These are phyloP conservation scores for Euphrasia confusa DNA, from an alignment of 257 asterid genomes.

Conservation along the genomic window DNA sequence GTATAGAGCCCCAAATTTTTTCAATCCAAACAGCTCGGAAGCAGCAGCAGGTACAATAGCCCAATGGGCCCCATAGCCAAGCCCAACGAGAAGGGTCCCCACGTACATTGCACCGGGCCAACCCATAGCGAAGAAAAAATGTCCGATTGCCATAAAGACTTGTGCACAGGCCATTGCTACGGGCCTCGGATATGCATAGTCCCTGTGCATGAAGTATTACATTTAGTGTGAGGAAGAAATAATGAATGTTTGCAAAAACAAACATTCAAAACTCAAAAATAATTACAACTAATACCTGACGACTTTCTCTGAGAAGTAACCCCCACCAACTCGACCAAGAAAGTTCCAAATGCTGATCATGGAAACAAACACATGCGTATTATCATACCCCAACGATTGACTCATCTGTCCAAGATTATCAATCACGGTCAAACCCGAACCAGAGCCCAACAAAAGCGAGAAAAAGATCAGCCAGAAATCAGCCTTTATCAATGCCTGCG, in stretches of 20 bases:
- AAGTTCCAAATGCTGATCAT: slow-evolving; percentile 69
- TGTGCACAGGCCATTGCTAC: slow-evolving; percentile 75
- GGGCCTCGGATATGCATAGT: slow-evolving; percentile 83
- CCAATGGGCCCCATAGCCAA: slow-evolving; percentile 98
- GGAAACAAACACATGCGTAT: slow-evolving; percentile 50
- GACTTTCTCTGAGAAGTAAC: slow-evolving; percentile 56
- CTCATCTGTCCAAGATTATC: slow-evolving; percentile 67
- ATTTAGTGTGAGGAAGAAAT: slow-evolving; percentile 16
- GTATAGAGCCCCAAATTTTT: slow-evolving; percentile 74
- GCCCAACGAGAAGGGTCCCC: slow-evolving; percentile 87
- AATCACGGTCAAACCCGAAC: slow-evolving; percentile 61
- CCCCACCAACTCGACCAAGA: slow-evolving; percentile 62
- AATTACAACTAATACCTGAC: slow-evolving; percentile 39
- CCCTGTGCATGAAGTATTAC: slow-evolving; percentile 39
- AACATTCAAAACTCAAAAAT: too few relatives aligned
- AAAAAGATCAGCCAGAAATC: slow-evolving; percentile 62
- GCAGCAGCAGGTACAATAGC: slow-evolving; percentile 92
- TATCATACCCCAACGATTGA: slow-evolving; percentile 49
- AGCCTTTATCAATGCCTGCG: slow-evolving; percentile 53
- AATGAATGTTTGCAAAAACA: too few relatives aligned
- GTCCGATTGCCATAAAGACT: slow-evolving; percentile 73
- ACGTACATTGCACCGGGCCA: slow-evolving; percentile 90
- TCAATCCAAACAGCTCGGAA: slow-evolving; percentile 84
- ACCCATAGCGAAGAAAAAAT: slow-evolving; percentile 81
- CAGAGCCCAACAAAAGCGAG: slow-evolving; percentile 56